Evolutionary conservation across 495 filamentous ascomycete genomes (phyloP).

Genomic region (Elasticomyces elasticus): DNA sequence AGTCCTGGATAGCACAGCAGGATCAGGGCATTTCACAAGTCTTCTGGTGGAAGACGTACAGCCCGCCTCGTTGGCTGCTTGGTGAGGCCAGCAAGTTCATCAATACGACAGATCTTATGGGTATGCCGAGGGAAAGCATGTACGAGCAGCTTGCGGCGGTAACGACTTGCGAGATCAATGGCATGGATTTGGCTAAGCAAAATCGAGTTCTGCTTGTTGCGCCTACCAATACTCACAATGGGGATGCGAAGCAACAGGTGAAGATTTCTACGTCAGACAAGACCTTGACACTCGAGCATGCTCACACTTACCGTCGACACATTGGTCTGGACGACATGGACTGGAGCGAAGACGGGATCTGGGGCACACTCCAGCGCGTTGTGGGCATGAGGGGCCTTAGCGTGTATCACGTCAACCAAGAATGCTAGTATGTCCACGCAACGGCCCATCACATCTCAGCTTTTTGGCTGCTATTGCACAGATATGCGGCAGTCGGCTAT

Average conservation of each 20-base stretch:
- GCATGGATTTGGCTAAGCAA: not conserved
- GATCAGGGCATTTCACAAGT: slow-evolving; percentile 48
- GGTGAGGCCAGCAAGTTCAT: slow-evolving; percentile 58
- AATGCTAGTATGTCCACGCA: slow-evolving; percentile 9
- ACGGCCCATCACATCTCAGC: too few species aligned
- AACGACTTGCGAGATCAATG: slow-evolving; percentile 44
- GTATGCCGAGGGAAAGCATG: slow-evolving; percentile 53
- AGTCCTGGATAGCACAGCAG: slow-evolving; percentile 40
- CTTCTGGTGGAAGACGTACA: slow-evolving; percentile 98
- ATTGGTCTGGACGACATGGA: slow-evolving; percentile 90
- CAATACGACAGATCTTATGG: slow-evolving; percentile 74
- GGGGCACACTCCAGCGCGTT: slow-evolving; percentile 61
- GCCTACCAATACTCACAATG: slow-evolving; percentile 53
- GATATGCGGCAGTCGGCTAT: too few species aligned
- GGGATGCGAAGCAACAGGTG: slow-evolving; percentile 44
- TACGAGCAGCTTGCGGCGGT: slow-evolving; percentile 47
- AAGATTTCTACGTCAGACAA: slow-evolving; percentile 15
- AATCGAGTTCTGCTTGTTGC: slow-evolving; percentile 26
- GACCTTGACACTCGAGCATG: slow-evolving; percentile 48
- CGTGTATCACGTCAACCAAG: slow-evolving; percentile 57
- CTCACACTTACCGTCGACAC: slow-evolving; percentile 67
- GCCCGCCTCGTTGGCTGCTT: slow-evolving; percentile 83
- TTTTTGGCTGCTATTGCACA: too few species aligned
- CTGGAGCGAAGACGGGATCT: slow-evolving; percentile 72
- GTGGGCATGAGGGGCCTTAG: slow-evolving; percentile 70